These are phyloP conservation scores for Rhodotorula paludigena DNA, from an alignment of 768 basidiomycete species.

Conservation along the genomic window DNA sequence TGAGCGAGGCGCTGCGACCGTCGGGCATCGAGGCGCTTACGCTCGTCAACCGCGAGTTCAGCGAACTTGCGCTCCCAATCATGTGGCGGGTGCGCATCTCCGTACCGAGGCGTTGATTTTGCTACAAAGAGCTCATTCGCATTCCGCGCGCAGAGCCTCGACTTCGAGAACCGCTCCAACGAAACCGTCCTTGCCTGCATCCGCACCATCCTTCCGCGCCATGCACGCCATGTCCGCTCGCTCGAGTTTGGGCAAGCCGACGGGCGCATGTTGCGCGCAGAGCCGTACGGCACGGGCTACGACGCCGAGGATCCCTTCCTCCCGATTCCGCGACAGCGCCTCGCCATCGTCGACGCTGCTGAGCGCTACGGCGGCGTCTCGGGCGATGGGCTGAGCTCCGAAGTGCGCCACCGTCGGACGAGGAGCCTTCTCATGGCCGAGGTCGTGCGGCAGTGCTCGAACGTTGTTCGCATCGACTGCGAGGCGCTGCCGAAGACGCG, in stretches of 20 bases:
- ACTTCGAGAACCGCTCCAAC: slow-evolving; percentile 7
- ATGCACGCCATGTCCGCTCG: slow-evolving; percentile 9
- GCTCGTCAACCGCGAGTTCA: slow-evolving; percentile 26
- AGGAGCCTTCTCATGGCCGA: slow-evolving; percentile 11
- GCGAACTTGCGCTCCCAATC: slow-evolving; percentile 6
- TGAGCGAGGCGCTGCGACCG: background rate
- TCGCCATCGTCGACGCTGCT: background rate
- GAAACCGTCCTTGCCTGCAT: slow-evolving; percentile 4
- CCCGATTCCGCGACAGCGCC: background rate
- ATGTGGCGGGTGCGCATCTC: slow-evolving; percentile 24
- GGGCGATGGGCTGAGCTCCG: background rate
- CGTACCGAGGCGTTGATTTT: background rate
- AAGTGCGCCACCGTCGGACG: background rate
- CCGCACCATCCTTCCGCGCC: slow-evolving; percentile 8
- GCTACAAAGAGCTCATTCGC: background rate
- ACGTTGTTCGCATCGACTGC: slow-evolving; percentile 11
- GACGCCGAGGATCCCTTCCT: background rate
- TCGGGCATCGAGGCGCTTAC: slow-evolving; percentile 10
- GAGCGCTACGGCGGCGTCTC: background rate
- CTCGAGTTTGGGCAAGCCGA: slow-evolving; percentile 25
- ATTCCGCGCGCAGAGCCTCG: slow-evolving; percentile 2
- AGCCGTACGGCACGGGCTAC: background rate
- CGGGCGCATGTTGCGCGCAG: background rate
- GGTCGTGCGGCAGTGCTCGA: slow-evolving; percentile 11
- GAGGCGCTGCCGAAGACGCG: slow-evolving; percentile 12